These are phyloP conservation scores for Westerdykella ornata DNA, from an alignment of 2,329 filamentous ascomycete genomes.

Conservation along the genomic window DNA sequence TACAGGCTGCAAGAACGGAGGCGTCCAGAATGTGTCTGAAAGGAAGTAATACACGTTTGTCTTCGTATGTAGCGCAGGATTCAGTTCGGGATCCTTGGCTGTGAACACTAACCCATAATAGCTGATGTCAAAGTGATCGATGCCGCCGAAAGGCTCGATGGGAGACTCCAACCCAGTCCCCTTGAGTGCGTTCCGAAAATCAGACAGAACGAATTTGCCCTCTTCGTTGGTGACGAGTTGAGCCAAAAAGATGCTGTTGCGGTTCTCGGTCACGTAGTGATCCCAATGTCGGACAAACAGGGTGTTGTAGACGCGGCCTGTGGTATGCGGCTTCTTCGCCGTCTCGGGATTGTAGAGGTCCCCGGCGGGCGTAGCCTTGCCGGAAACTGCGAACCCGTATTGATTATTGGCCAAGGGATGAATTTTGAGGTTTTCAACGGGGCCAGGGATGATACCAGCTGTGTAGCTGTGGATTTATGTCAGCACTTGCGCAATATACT, in stretches of 20 bases:
- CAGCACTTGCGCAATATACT: not conserved
- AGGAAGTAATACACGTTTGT: conserved; percentile 67
- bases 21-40: conserved; percentile 51
- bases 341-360: conserved; percentile 60
- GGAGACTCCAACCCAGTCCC: conserved; percentile 57
- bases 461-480: conserved; percentile 31
- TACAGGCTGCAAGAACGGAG: conserved; percentile 2
- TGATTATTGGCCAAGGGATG: conserved; percentile 30
- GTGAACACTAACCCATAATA: conserved; percentile 62
- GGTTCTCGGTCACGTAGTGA: conserved; percentile 61
- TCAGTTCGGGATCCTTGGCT: conserved; percentile 64
- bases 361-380: conserved; percentile 61
- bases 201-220: conserved; percentile 33
- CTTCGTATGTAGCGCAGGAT: conserved; percentile 70
- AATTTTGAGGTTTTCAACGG: conserved; percentile 46
- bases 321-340: conserved; percentile 54
- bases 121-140: conserved; percentile 72
- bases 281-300: conserved; percentile 83
- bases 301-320: conserved; percentile 64
- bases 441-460: conserved; percentile 42
- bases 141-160: conserved; percentile 70
- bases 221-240: conserved; percentile 41
- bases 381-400: conserved; percentile 47
- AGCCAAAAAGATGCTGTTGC: conserved; percentile 67
- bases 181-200: conserved; percentile 58